Evolutionary conservation across 2,329 filamentous ascomycete species (phyloP).

Genomic region (Geosmithia morbida): DNA sequence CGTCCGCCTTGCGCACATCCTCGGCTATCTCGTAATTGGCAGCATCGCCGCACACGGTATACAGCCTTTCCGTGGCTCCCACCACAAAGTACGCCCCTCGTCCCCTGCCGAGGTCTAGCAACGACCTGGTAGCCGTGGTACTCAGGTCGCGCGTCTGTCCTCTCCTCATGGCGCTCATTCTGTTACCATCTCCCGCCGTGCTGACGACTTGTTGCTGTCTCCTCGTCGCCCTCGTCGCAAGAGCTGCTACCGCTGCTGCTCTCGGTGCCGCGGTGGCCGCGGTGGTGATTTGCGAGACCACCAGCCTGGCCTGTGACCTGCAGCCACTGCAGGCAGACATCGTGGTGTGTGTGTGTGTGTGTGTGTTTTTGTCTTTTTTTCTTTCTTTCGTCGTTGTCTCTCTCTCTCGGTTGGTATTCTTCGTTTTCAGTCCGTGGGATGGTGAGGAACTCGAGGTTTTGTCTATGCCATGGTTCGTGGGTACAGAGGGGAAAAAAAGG

Average conservation of each 20-base stretch:
- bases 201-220: not conserved
- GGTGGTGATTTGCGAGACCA: slow-evolving; percentile 17
- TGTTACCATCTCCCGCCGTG: slow-evolving; percentile 3
- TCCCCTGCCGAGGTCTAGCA: slow-evolving; percentile 19
- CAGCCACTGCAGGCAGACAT: slow-evolving; percentile 35
- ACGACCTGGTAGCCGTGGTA: slow-evolving; percentile 15
- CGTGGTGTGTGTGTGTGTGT: slow-evolving; percentile 5
- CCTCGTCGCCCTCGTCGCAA: not conserved
- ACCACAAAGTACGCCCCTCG: slow-evolving; percentile 57
- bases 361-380: no score
- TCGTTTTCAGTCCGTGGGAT: not conserved
- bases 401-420: slow-evolving; percentile 1
- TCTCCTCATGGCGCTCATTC: not conserved
- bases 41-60: slow-evolving; percentile 57
- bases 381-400: not conserved
- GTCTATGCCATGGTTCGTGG: not conserved
- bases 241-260: not conserved
- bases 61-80: slow-evolving; percentile 63
- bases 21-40: slow-evolving; percentile 67
- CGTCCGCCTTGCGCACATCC: slow-evolving; percentile 47
- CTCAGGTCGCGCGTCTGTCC: slow-evolving; percentile 17
- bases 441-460: not conserved
- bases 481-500: not conserved
- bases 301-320: slow-evolving; percentile 24
- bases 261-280: slow-evolving; percentile 9